Percentiles rank a stretch among this genome's conserved stretches.
Evolutionary conservation across 2,329 filamentous ascomycete genomes (phyloP).

Genomic region (Emergomyces orientalis): DNA sequence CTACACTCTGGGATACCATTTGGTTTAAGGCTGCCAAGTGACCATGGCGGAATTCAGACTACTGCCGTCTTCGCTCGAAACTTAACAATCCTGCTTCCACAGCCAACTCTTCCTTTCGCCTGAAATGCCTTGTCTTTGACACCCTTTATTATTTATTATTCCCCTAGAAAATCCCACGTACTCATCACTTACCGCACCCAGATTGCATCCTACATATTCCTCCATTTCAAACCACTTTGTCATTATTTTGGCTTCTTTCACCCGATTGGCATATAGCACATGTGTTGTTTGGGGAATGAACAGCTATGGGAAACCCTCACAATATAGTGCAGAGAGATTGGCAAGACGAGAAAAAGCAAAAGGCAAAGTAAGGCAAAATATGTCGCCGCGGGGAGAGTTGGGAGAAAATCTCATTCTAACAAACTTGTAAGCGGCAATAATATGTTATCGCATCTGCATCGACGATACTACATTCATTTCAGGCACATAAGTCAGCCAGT

Average conservation of each 20-base stretch:
- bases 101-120: not conserved
- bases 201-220: not conserved
- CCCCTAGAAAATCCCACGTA: not conserved
- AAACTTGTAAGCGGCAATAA: not conserved
- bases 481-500: not conserved
- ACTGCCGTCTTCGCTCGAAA: not conserved
- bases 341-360: not conserved
- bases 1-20: not conserved
- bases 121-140: not conserved
- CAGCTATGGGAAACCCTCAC: not conserved
- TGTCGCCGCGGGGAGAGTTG: not conserved
- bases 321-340: not conserved
- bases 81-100: not conserved
- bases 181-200: not conserved
- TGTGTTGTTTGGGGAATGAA: not conserved
- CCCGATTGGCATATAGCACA: not conserved
- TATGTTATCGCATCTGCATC: not conserved
- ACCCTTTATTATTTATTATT: not conserved
- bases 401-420: not conserved
- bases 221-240: not conserved
- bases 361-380: not conserved
- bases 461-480: not conserved
- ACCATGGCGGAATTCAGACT: not conserved
- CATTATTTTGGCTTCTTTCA: not conserved
- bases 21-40: not conserved